Conservation (phyloP, 768 basidiomycete genomes). For the Russula vinacea region DNA sequence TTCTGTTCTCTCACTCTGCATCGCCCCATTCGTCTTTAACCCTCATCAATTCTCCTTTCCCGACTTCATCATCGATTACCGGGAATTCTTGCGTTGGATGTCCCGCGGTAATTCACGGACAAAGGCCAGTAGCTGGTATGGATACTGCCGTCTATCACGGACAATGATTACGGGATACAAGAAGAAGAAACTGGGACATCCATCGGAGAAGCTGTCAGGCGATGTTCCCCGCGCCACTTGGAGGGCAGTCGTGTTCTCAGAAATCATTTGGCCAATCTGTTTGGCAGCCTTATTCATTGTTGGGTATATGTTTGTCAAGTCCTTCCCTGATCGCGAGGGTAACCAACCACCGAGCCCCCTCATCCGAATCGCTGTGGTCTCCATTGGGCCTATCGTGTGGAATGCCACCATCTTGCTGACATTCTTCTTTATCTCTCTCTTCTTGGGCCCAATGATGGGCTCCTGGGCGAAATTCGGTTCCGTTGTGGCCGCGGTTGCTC, state of each 20-base stretch:
- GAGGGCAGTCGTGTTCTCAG: slow-evolving; percentile 77
- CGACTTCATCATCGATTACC: slow-evolving; percentile 98
- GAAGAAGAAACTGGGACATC: slow-evolving; percentile 97
- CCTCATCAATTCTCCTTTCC: slow-evolving; percentile 98
- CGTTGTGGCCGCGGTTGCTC: slow-evolving; percentile 89
- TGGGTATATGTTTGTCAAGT: slow-evolving; percentile 91
- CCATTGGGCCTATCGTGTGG: slow-evolving; percentile 92
- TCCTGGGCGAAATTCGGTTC: slow-evolving; percentile 86
- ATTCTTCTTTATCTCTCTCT: slow-evolving; percentile 88
- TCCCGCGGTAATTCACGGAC: slow-evolving; percentile 95
- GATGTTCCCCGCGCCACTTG: slow-evolving; percentile 92
- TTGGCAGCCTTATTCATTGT: slow-evolving; percentile 74
- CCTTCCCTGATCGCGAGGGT: slow-evolving; percentile 69
- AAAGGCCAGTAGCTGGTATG: slow-evolving; percentile 98
- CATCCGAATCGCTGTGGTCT: slow-evolving; percentile 82
- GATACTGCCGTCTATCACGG: slow-evolving; percentile 94
- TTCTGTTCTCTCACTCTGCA: slow-evolving; percentile 89
- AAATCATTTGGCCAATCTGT: slow-evolving; percentile 78
- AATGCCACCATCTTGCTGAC: slow-evolving; percentile 84
- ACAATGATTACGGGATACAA: slow-evolving; percentile 99
- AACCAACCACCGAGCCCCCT: slow-evolving; percentile 74
- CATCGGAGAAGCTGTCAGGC: slow-evolving; percentile 93
- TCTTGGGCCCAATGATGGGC: slow-evolving; percentile 87
- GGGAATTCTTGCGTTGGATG: slow-evolving; percentile 99
- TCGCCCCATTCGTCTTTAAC: slow-evolving; percentile 98